phyloP scores from a whole-genome alignment of 1,284 basidiomycete species.

The Neotropicomus parvogracilis region DNA sequence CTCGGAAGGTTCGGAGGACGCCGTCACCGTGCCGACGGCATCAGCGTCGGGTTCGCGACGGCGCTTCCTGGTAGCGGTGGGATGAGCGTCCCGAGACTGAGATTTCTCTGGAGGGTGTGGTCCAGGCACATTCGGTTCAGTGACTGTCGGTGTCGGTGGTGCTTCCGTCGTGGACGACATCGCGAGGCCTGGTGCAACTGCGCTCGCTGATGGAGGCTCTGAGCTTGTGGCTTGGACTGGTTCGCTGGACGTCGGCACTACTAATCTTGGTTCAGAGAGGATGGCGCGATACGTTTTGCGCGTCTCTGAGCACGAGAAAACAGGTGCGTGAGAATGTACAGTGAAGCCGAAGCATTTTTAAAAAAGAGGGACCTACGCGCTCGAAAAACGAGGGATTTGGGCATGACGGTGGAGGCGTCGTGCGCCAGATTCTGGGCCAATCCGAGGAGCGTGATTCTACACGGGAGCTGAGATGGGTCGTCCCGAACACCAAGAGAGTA shows the following conservation, averaged over 20 bases:
- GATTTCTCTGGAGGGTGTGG: not conserved
- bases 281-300: constrained; percentile 65
- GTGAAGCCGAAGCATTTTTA: too few species aligned
- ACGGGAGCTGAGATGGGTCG: not conserved
- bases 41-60: constrained; percentile 11
- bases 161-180: not conserved
- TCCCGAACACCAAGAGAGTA: not conserved
- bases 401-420: constrained; percentile 53
- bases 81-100: not conserved
- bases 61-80: constrained; percentile 21
- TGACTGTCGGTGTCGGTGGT: not conserved
- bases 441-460: constrained; percentile 61
- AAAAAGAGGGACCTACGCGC: constrained; percentile 52
- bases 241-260: constrained; percentile 43
- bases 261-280: constrained; percentile 63
- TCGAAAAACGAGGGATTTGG: constrained; percentile 65
- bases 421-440: constrained; percentile 64
- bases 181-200: not conserved
- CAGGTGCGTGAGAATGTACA: not conserved
- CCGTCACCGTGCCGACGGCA: not conserved
- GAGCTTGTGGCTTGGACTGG: not conserved
- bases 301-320: constrained; percentile 37
- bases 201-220: not conserved
- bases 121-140: not conserved
- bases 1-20: not conserved